These are phyloP conservation scores for Ilex asprella DNA, from an alignment of 257 asterid species.

Conservation along the genomic window DNA sequence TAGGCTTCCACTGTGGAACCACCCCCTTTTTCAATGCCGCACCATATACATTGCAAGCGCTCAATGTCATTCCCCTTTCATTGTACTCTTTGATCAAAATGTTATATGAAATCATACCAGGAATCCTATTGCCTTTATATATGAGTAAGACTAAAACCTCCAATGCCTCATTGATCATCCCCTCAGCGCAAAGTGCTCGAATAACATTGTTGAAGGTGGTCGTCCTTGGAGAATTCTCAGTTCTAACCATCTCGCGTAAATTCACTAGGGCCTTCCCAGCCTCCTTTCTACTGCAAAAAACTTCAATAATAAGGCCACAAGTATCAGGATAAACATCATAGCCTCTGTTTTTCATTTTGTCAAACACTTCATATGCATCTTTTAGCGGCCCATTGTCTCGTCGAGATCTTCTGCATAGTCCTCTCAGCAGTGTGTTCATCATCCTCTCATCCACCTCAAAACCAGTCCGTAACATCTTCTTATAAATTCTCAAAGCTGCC, in stretches of 20 bases:
- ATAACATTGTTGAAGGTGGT: conserved; percentile 42
- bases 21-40: conserved; percentile 48
- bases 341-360: conserved; percentile 31
- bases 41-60: conserved; percentile 42
- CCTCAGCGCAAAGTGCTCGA: conserved; percentile 29
- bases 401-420: conserved; percentile 53
- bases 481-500: conserved; percentile 37
- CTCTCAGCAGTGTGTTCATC: conserved; percentile 67
- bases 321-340: conserved; percentile 26
- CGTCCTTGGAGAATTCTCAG: conserved; percentile 50
- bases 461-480: conserved; percentile 41
- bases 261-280: conserved; percentile 20
- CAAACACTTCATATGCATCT: conserved; percentile 35
- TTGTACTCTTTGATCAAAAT: conserved; percentile 41
- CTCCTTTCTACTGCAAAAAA: conserved; percentile 41
- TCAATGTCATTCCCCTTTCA: conserved; percentile 26
- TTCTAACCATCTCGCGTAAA: conserved; percentile 36
- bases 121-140: conserved; percentile 27
- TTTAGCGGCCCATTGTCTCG: conserved; percentile 30
- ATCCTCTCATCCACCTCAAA: conserved; percentile 54
- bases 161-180: conserved; percentile 41
- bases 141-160: conserved; percentile 22
- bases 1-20: conserved; percentile 38
- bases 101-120: conserved; percentile 29
- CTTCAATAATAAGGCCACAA: conserved; percentile 50